phyloP scores from a whole-genome alignment of 2,329 filamentous ascomycete species.

The Simplicillium sp. region DNA sequence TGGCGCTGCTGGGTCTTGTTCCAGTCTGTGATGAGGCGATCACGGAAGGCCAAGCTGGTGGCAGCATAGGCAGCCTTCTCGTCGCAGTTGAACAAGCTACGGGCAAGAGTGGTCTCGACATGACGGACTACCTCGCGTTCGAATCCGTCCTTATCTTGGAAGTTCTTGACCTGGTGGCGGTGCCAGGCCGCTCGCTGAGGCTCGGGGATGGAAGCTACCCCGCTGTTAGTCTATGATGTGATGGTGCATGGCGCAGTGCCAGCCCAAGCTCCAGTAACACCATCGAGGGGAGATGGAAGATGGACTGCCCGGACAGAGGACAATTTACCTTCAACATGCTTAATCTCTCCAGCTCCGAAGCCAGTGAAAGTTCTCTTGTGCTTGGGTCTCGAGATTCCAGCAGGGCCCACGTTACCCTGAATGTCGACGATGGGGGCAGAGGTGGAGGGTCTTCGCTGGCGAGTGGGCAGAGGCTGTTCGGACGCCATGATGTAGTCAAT shows the following conservation, averaged over 20 bases:
- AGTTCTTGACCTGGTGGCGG: slow-evolving; percentile 53
- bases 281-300: too few relatives aligned
- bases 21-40: slow-evolving; percentile 90
- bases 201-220: slow-evolving; percentile 69
- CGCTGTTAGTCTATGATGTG: neutral
- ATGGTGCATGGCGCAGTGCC: too few relatives aligned
- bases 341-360: slow-evolving; percentile 85
- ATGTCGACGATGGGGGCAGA: slow-evolving; percentile 81
- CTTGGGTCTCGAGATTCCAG: slow-evolving; percentile 79
- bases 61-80: slow-evolving; percentile 88
- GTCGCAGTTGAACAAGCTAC: slow-evolving; percentile 97
- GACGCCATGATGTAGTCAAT: slow-evolving; percentile 18
- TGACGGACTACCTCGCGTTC: slow-evolving; percentile 82
- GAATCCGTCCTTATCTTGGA: slow-evolving; percentile 75
- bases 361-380: slow-evolving; percentile 96
- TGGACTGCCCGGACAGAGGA: neutral
- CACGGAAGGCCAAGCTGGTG: slow-evolving; percentile 83
- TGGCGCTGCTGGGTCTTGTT: slow-evolving; percentile 97
- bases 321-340: slow-evolving; percentile 71
- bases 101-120: slow-evolving; percentile 91
- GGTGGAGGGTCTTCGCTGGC: slow-evolving; percentile 74
- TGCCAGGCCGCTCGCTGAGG: slow-evolving; percentile 75
- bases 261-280: neutral
- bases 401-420: slow-evolving; percentile 75
- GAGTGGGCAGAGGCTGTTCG: slow-evolving; percentile 34